Base-by-base conservation (phyloP, 1,139 yeast species). In the Torulaspora globosa region DNA sequence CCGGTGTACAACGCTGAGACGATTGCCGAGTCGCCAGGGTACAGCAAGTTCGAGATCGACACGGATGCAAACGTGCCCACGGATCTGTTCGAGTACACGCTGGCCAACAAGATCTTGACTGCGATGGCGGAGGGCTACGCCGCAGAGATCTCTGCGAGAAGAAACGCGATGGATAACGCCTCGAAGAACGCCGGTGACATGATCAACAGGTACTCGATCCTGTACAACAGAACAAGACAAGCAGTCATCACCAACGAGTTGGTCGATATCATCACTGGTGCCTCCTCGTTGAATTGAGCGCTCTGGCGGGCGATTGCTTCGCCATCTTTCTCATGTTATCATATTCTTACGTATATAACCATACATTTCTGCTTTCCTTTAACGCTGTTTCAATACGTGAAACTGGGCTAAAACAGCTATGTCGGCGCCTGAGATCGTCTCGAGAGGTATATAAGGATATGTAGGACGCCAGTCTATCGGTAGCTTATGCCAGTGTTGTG, bases 91-190 rank as follows among this genome's bases (percentile, higher is more conserved):
- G 95, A 90, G 74, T 88, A 86, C 74, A 78, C 95, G 40, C 78
- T 92, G 61, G 92, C 97, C 59, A 90, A 88, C 79, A 80, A 88
- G 65, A 78, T 92, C 64, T 80, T 84, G 71, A 74, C 94, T 67
- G 97, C 96, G 57, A 80, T 90, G 79, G 92, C 97, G 59, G 97
- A 92, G 71, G 97, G 97, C 71, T 90, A 92, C 72, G 97, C 98
- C 56, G 87, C 97, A 49, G 98, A 92, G 78, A 79, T 90, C 62
- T 85, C 95, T 59, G 97, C 98, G 54, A 89, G 98, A 82, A 90
- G 98, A 83, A 90, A 89, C 71, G 98, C 98, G 64, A 92, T 92
- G 98, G 98, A 92, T 74, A 92, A 90, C 69, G 98, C 98, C 56
- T 89, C 97, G 63, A 92, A 92, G 95, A 92, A 90, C 70, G 98